These are phyloP conservation scores for Sugiyamaella floridensis DNA, from an alignment of 805 yeast genomes.

Conservation along the genomic window DNA sequence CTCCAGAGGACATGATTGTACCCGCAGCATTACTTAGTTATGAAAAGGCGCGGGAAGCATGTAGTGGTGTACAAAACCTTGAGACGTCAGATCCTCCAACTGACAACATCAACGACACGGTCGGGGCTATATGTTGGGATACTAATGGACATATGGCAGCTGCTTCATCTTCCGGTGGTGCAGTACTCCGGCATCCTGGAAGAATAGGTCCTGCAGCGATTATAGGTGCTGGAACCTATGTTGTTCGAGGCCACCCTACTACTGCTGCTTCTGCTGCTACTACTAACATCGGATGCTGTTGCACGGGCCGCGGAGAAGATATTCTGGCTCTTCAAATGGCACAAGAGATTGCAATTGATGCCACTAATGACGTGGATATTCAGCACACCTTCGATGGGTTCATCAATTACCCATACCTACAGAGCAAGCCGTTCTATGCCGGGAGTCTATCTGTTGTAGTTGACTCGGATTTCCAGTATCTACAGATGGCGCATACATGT, in stretches of 20 bases:
- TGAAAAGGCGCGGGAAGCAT: neutral
- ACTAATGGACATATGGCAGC: constrained; percentile 22
- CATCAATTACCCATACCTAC: constrained; percentile 1
- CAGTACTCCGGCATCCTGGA: constrained; percentile 32
- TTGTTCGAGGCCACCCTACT: neutral
- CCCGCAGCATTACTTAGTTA: neutral
- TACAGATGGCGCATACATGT: constrained; percentile 19
- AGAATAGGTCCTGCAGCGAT: constrained; percentile 39
- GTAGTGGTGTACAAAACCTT: too few species aligned
- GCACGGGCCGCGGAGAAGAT: constrained; percentile 39
- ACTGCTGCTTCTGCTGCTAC: neutral
- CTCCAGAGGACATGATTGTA: neutral
- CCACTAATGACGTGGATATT: neutral
- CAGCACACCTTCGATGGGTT: neutral
- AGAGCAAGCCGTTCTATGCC: constrained; percentile 13
- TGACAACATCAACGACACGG: constrained; percentile 30
- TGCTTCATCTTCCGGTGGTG: constrained; percentile 37
- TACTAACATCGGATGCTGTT: constrained; percentile 17
- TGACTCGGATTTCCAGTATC: constrained; percentile 4
- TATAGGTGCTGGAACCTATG: constrained; percentile 33
- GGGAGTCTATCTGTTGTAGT: constrained; percentile 13
- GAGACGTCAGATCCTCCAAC: too few species aligned
- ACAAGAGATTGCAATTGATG: neutral
- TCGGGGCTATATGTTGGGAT: constrained; percentile 34
- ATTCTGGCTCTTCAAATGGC: constrained; percentile 29